Percentiles rank a stretch among this genome's conserved stretches.
Evolutionary conservation across 257 asterid genomes (phyloP).

Genomic region (Fraxinus cuspidata): DNA sequence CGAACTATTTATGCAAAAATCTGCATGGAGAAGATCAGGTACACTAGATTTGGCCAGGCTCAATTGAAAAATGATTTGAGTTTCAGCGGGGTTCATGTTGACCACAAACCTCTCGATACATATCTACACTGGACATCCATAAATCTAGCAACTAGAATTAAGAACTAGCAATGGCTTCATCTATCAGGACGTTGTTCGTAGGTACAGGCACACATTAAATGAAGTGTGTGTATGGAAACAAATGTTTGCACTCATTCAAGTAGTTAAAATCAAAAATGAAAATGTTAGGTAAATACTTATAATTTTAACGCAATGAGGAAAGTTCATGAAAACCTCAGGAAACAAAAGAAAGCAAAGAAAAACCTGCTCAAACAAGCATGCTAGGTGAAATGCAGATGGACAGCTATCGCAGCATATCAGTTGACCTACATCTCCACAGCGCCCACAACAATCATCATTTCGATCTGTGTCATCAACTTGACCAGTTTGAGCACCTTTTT

Average conservation of each 20-base stretch:
- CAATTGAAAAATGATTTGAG: background rate
- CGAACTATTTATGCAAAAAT: background rate
- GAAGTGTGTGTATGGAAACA: background rate
- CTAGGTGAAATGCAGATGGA: slow-evolving; percentile 61
- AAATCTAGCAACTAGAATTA: background rate
- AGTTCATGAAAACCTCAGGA: background rate
- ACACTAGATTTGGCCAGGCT: background rate
- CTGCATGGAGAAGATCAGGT: slow-evolving; percentile 1
- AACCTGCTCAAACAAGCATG: slow-evolving; percentile 60
- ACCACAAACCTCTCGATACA: background rate
- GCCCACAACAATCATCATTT: slow-evolving; percentile 59
- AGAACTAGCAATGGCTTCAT: background rate
- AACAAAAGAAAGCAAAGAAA: slow-evolving; percentile 16
- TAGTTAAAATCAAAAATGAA: too few species aligned
- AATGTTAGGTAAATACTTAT: background rate
- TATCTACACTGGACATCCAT: background rate
- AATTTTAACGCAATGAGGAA: background rate
- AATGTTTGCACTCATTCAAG: background rate
- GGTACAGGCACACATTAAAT: background rate
- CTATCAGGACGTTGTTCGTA: background rate
- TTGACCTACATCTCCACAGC: slow-evolving; percentile 56
- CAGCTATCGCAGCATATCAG: slow-evolving; percentile 63
- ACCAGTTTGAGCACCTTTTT: too few species aligned
- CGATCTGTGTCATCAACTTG: slow-evolving; percentile 27
- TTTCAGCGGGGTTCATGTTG: background rate